Conservation (phyloP, 2,329 filamentous ascomycete species). For the Ophiocordyceps camponoti-saundersi region DNA sequence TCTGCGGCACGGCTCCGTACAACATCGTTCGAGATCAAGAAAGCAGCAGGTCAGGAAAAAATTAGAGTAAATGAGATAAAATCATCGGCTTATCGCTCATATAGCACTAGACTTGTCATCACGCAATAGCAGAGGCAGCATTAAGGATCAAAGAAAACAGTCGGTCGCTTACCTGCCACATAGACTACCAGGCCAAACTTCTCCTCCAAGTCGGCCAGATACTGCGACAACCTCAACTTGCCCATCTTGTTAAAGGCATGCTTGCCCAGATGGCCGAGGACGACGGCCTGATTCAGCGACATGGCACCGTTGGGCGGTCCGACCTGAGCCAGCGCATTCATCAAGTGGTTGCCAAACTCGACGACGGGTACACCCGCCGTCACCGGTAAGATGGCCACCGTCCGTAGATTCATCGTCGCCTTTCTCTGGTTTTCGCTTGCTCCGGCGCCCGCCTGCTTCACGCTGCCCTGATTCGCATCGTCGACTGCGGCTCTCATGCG, state of each 20-base stretch:
- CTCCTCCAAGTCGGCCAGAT: conserved; percentile 90
- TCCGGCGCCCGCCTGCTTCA: conserved; percentile 46
- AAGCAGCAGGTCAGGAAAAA: conserved; percentile 39
- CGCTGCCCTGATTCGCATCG: conserved; percentile 51
- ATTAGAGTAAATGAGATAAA: conserved; percentile 43
- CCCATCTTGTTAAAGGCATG: conserved; percentile 97
- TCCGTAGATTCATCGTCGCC: conserved; percentile 82
- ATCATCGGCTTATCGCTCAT: conserved; percentile 30
- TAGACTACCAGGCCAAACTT: conserved; percentile 94
- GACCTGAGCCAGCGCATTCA: conserved; percentile 78
- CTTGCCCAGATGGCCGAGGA: conserved; percentile 84
- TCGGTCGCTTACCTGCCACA: conserved; percentile 48
- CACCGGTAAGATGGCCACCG: conserved; percentile 81
- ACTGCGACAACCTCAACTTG: conserved; percentile 87
- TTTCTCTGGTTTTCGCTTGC: conserved; percentile 39
- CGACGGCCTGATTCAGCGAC: conserved; percentile 81
- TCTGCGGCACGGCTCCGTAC: no score
- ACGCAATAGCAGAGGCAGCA: conserved; percentile 12
- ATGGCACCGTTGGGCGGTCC: conserved; percentile 81
- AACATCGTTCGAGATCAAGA: neutral
- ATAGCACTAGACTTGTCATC: conserved; percentile 36
- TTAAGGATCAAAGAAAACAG: neutral
- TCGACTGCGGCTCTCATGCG: conserved; percentile 84
- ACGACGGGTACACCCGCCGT: conserved; percentile 84
- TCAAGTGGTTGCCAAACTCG: conserved; percentile 79